Base-by-base conservation (phyloP, 768 basidiomycete species). In the Phylloporus arenicola region DNA sequence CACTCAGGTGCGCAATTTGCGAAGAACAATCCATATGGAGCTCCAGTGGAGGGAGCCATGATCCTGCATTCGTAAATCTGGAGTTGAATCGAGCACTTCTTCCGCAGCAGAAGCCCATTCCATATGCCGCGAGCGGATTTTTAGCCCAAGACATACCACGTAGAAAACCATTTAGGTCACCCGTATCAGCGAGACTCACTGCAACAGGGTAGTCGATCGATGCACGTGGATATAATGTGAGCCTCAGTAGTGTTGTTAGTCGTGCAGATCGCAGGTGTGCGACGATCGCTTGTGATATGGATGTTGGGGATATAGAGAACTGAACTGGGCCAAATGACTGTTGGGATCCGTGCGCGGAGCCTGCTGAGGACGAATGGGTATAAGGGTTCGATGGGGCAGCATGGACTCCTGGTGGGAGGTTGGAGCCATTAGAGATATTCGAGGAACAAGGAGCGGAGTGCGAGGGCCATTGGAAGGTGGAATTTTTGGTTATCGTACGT, bases 21-120 rank as follows among this genome's bases (percentile, higher is more conserved):
- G 48, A 89, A 87, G 0, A 92, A 92, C 43, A 96, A 70, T 0
- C 93, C 93, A 65, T 95, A 97, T 0, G 95, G 95, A 11, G 91
- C 87, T 19, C 95, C 95, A 10, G 95, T 95, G 17, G 91, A 93
- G 70, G 97, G 95, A 6, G 93, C 95, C 79, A 98, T 83, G 33
- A 98, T 75, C 60, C 90, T 88, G 64, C 88, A 95, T 62, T 83
- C 76, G 24, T 78, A 75, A 39, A 98, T 84, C 17, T 78, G 77
- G 43, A 96, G 72, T 50, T 82, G 71, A n/a, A 59, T 94, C 91
- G 34, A 93, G 80, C 6, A 97, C 86, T 68, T 94, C 91, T 59
- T 92, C 88, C 3, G 96, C 91, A 1, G 92, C 85, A 4, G 77
- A 76, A 9, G 92, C 84, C 95, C 95, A 99, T 61, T 92, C 88